Base-by-base conservation (phyloP, 257 asterid genomes). In the Nicotiana attenuata region DNA sequence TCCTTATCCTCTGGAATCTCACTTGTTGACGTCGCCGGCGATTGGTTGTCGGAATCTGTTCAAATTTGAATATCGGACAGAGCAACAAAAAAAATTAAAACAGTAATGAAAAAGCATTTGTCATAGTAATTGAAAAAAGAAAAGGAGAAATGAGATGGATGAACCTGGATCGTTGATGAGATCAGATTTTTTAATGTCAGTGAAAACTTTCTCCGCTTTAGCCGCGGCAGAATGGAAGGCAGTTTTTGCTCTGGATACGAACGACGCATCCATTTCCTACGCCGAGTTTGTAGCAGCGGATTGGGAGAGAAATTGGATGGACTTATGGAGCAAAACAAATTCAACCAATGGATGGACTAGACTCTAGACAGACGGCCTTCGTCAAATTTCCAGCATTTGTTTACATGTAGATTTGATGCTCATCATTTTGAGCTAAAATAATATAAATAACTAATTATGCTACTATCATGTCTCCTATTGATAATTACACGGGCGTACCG, bases 181-280 rank as follows among this genome's bases (percentile, higher is more conserved):
- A 91, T 94, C 97, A 80, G 97, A 89, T 85, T 93, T 93, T 83
- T 93, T 96, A 33, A 92, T 93, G 84, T 94, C 99, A 75, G 97
- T 93, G 80, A 96, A 91, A 82, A 93, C 99, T 88, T 91, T 94
- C 90, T 96, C 99, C 91, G 99, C 99, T 91, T 96, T 96, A 75
- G 98, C 95, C 6, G 99, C 98, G 47, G 99, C 98, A 3, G 99
- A 96, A 88, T 93, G 97, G 85, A 96, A 89, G 92, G 98, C 98
- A 10, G 97, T 91, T 89, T 93, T 86, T 3, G 98, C 99, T 92
- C 91, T 90, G 69, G 98, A 94, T 64, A 91, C 97, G 88, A 96
- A 90, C 14, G 97, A 91, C 24, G 91, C 90, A 88, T 94, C 99
- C 99, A 93, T 95, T 85, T 86, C 82, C 79, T 84, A 84, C 84